phyloP scores from a whole-genome alignment of 257 asterid species.

The Solanum sejunctum region DNA sequence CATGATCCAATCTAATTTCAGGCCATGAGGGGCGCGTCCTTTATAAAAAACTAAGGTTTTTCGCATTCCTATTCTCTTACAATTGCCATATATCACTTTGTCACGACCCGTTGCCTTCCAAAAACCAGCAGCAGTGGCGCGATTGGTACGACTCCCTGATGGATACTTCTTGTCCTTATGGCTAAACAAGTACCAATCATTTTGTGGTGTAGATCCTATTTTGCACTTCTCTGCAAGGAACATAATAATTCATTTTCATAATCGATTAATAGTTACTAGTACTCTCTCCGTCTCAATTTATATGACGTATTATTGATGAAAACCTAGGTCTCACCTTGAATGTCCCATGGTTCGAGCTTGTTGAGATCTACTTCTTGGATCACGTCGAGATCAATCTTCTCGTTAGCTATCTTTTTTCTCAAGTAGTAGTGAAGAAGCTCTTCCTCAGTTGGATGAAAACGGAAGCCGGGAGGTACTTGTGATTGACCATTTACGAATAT shows the following conservation, averaged over 20 bases:
- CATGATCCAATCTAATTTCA: conserved; percentile 91
- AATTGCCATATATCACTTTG: conserved; percentile 56
- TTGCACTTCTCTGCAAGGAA: conserved; percentile 47
- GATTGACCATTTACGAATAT: conserved; percentile 68
- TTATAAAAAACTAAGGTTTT: conserved; percentile 74
- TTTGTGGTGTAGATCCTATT: conserved; percentile 80
- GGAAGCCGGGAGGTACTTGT: conserved; percentile 83
- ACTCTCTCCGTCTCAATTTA: not conserved
- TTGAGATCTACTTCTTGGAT: conserved; percentile 84
- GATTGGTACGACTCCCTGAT: conserved; percentile 71
- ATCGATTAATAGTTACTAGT: not conserved
- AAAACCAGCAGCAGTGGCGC: conserved; percentile 89
- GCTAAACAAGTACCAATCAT: conserved; percentile 87
- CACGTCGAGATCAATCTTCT: conserved; percentile 74
- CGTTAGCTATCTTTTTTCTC: conserved; percentile 54
- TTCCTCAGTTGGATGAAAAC: conserved; percentile 91
- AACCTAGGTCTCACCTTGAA: conserved; percentile 40
- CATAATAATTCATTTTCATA: not conserved
- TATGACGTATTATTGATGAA: not conserved
- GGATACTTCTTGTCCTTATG: conserved; percentile 90
- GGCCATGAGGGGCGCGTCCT: conserved; percentile 88
- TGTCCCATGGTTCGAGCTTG: conserved; percentile 95
- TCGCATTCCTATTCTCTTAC: conserved; percentile 68
- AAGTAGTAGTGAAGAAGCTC: conserved; percentile 83
- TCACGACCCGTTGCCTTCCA: conserved; percentile 96